Evolutionary conservation across 1,284 basidiomycete species (phyloP).

Genomic region (Coniferiporia weirii): DNA sequence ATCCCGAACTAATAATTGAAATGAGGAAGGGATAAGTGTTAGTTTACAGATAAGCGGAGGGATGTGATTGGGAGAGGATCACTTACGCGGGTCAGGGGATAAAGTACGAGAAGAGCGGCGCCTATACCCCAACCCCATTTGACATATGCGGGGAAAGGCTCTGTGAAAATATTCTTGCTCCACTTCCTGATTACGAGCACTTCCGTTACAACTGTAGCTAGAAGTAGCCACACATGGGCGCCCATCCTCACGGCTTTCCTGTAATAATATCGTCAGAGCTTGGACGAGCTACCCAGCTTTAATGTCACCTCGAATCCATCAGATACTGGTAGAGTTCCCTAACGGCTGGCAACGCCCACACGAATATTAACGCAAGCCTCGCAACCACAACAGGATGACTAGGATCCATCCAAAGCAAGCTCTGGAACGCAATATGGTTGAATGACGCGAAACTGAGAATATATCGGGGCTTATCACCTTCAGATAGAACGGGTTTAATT

Average conservation of each 20-base stretch:
- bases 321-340: constrained; percentile 77
- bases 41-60: constrained; percentile 8
- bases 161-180: constrained; percentile 65
- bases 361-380: constrained; percentile 68
- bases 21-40: constrained; percentile 1
- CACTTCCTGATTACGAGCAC: constrained; percentile 71
- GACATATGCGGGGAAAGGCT: constrained; percentile 57
- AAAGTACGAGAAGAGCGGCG: constrained; percentile 51
- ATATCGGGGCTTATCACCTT: constrained; percentile 41
- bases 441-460: not conserved
- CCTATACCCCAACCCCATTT: constrained; percentile 62
- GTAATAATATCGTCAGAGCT: constrained; percentile 19
- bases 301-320: constrained; percentile 64
- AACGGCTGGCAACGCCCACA: constrained; percentile 77
- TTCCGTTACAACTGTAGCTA: constrained; percentile 78
- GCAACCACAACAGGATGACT: constrained; percentile 77
- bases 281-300: constrained; percentile 14
- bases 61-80: constrained; percentile 6
- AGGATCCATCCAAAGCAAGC: constrained; percentile 81
- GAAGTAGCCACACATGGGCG: constrained; percentile 77
- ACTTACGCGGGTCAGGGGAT: constrained; percentile 61
- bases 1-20: constrained; percentile 30
- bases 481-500: constrained; percentile 80
- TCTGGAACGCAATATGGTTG: constrained; percentile 25
- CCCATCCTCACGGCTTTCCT: constrained; percentile 80